Percentiles rank a stretch among this genome's conserved stretches.
Conservation (phyloP, 148 eudicot genomes). For the Rhododendron kiyosumense region DNA sequence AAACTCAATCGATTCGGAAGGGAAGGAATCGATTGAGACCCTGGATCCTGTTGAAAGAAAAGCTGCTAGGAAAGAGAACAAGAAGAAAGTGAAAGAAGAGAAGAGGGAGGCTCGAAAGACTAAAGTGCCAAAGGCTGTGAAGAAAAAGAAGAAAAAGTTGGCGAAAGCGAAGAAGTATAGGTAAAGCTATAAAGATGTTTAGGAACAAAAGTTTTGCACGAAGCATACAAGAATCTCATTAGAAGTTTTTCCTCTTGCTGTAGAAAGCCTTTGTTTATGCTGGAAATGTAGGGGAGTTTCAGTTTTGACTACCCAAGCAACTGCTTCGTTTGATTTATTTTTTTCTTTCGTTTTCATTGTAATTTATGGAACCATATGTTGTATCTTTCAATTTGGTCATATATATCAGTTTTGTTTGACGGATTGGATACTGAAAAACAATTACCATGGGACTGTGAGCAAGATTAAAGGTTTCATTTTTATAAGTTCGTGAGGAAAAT, state of each 20-base stretch:
- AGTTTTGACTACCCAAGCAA: not conserved
- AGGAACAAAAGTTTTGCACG: not conserved
- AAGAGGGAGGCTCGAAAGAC: constrained; percentile 84
- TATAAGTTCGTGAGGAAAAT: too few relatives aligned
- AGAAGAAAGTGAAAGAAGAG: constrained; percentile 97
- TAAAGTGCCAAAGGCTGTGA: constrained; percentile 73
- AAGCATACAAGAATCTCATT: not conserved
- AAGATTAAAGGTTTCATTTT: too few relatives aligned
- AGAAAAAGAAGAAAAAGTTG: constrained; percentile 93
- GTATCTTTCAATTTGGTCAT: not conserved
- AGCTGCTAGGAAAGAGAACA: constrained; percentile 85
- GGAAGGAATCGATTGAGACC: constrained; percentile 16
- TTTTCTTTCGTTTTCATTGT: not conserved
- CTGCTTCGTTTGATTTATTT: not conserved
- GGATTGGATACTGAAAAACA: not conserved
- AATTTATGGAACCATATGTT: not conserved
- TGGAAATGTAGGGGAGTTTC: not conserved
- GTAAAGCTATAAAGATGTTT: not conserved
- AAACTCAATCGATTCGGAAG: constrained; percentile 40
- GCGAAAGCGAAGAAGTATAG: constrained; percentile 65
- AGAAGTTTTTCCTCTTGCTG: not conserved
- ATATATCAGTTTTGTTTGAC: not conserved
- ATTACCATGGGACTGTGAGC: too few relatives aligned
- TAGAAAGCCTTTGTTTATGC: not conserved
- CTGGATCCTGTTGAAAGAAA: constrained; percentile 46